Evolutionary conservation across 768 basidiomycete genomes (phyloP).

Genomic region (Suillus spraguei): DNA sequence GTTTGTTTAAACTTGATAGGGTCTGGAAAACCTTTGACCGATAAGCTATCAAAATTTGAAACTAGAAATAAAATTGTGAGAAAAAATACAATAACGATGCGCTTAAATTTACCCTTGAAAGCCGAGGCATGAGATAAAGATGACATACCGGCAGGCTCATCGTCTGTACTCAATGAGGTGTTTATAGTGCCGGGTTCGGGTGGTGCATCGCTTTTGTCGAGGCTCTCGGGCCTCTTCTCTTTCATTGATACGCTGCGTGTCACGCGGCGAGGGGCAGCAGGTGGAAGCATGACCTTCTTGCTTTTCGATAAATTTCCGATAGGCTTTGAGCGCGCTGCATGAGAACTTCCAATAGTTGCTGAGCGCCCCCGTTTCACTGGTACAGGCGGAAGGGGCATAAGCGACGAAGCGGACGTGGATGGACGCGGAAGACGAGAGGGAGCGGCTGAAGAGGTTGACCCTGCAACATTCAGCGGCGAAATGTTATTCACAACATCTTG

Average conservation of each 20-base stretch:
- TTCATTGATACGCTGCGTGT: slow-evolving; percentile 34
- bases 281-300: slow-evolving; percentile 8
- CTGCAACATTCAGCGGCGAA: slow-evolving; percentile 4
- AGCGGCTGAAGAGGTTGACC: not conserved
- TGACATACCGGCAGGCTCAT: not conserved
- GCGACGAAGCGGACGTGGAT: not conserved
- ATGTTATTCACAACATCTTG: not conserved
- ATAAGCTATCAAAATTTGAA: slow-evolving; percentile 16
- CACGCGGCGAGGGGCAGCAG: slow-evolving; percentile 22
- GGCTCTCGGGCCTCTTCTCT: slow-evolving; percentile 16
- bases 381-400: slow-evolving; percentile 13
- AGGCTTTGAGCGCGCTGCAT: slow-evolving; percentile 3
- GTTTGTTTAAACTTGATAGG: slow-evolving; percentile 26
- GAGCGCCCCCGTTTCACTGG: not conserved
- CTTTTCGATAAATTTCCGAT: slow-evolving; percentile 9
- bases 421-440: slow-evolving; percentile 12
- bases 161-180: not conserved
- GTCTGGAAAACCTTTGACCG: slow-evolving; percentile 17
- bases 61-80: slow-evolving; percentile 1
- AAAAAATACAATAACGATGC: not conserved
- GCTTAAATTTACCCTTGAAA: not conserved
- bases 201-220: not conserved
- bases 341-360: not conserved
- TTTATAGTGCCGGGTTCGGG: not conserved
- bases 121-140: not conserved